Evolutionary conservation across 1,139 yeast genomes (phyloP).

Genomic region (Geotrichum candidum): DNA sequence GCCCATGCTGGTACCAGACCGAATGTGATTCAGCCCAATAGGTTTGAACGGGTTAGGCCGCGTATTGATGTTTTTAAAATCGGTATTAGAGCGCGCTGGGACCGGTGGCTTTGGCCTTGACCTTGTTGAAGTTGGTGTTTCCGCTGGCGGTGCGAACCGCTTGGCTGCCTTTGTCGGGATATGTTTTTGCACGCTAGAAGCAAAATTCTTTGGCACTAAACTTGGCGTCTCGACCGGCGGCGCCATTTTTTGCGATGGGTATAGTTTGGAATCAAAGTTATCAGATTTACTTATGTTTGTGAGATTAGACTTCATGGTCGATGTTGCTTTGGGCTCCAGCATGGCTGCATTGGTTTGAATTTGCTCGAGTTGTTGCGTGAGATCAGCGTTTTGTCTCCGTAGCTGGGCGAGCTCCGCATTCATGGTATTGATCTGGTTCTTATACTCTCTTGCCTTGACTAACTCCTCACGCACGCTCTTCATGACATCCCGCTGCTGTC

Average conservation of each 20-base stretch:
- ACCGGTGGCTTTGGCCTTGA: not conserved
- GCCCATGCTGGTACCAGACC: not conserved
- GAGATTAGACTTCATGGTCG: not conserved
- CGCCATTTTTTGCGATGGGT: not conserved
- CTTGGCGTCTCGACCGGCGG: not conserved
- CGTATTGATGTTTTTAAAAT: not conserved
- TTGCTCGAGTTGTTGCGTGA: not conserved
- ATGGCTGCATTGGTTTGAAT: not conserved
- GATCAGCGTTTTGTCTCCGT: not conserved
- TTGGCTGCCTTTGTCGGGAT: not conserved
- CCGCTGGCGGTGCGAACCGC: not conserved
- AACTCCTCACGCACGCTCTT: slow-evolving; percentile 19
- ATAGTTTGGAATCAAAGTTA: not conserved
- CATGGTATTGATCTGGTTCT: not conserved
- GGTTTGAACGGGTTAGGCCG: not conserved
- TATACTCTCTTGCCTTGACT: slow-evolving; percentile 16
- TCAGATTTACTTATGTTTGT: not conserved
- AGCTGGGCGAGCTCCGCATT: not conserved
- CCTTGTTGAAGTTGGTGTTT: not conserved
- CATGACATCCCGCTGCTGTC: slow-evolving; percentile 16
- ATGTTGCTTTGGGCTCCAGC: not conserved
- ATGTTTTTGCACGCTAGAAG: slow-evolving; percentile 9
- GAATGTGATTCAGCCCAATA: not conserved
- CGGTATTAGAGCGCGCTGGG: not conserved
- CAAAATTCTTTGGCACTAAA: slow-evolving; percentile 3